phyloP scores from a whole-genome alignment of 345 rosid genomes.

The Pelargonium nanum region DNA sequence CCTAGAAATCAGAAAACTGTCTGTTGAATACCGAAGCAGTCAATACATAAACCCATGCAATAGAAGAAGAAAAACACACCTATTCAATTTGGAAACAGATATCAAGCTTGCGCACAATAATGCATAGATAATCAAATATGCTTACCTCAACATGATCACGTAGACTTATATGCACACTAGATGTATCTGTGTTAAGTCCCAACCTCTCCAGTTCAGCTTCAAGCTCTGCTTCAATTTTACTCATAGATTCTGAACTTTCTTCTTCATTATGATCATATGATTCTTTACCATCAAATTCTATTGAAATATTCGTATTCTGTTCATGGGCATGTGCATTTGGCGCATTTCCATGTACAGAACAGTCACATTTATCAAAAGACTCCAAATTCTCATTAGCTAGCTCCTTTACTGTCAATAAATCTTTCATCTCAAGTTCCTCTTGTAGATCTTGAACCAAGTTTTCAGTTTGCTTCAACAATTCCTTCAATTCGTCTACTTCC shows the following conservation, averaged over 20 bases:
- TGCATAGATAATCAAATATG: neutral
- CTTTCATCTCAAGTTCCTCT: slow-evolving; percentile 67
- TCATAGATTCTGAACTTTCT: slow-evolving; percentile 38
- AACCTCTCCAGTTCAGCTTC: slow-evolving; percentile 92
- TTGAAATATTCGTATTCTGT: slow-evolving; percentile 12
- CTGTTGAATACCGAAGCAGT: no score
- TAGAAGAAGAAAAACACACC: no score
- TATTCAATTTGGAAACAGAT: neutral
- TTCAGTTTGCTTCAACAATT: slow-evolving; percentile 44
- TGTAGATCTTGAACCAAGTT: slow-evolving; percentile 69
- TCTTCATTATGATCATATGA: slow-evolving; percentile 25
- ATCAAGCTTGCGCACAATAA: slow-evolving; percentile 4
- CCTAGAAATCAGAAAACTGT: no score
- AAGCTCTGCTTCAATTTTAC: slow-evolving; percentile 89
- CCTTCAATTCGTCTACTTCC: slow-evolving; percentile 39
- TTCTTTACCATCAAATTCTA: slow-evolving; percentile 16
- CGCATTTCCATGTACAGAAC: slow-evolving; percentile 17
- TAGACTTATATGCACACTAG: slow-evolving; percentile 32
- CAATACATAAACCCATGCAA: no score
- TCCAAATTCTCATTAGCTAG: slow-evolving; percentile 36
- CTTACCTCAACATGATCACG: slow-evolving; percentile 52
- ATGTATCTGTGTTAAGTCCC: slow-evolving; percentile 50
- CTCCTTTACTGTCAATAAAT: slow-evolving; percentile 48
- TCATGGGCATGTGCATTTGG: slow-evolving; percentile 11
- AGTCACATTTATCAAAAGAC: slow-evolving; percentile 22